Base-by-base conservation (phyloP, 2,329 filamentous ascomycete genomes). In the Botrytis squamosa region DNA sequence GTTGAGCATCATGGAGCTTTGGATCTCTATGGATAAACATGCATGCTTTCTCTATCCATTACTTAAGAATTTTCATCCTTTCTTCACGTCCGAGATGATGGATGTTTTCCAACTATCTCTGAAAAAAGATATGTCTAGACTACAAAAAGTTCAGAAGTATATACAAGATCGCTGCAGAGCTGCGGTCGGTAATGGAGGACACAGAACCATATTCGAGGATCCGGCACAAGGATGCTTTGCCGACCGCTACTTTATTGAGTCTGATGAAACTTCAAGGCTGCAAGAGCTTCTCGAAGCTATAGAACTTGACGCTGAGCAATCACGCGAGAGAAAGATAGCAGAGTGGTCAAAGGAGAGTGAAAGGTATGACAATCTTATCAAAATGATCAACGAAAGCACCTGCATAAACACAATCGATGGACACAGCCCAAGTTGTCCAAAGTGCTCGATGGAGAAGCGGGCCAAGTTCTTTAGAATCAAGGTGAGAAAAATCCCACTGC, bases 1-100 rank as follows among this genome's bases (percentile, higher is more conserved):
- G 0, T 82, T 93, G 1, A 84, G 81, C 6, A 60, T 89, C 0
- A 85, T 92, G 78, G 86, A 88, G 68, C 76, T 90, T 0, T 93
- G 90, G 90, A 78, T 86, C 3, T 76, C 78, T 0, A 84, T 92
- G 79, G 91, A 93, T 75, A 77, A 81, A 14, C 79, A 77, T 29
- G 85, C 86, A 0, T 80, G 83, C 0, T 12, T 62, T 0, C 73
- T 76, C 0, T 88, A 83, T 68, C 84, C 85, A 0, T 77, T 91
- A 0, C 80, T 93, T 0, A 59, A 69, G 0, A 80, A 87, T 0
- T 90, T 86, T 70, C 82, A 86, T 22, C 88, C 90, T 0, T 81
- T 83, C 0, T 87, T 93, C 63, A 75, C 80, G 0, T 79, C 85
- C 0, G 82, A 85, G 1, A 78, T 87, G 0, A 80, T 93, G 1